These are phyloP conservation scores for Saccharomycopsis sp. DNA, from an alignment of 805 yeast species.

Conservation along the genomic window DNA sequence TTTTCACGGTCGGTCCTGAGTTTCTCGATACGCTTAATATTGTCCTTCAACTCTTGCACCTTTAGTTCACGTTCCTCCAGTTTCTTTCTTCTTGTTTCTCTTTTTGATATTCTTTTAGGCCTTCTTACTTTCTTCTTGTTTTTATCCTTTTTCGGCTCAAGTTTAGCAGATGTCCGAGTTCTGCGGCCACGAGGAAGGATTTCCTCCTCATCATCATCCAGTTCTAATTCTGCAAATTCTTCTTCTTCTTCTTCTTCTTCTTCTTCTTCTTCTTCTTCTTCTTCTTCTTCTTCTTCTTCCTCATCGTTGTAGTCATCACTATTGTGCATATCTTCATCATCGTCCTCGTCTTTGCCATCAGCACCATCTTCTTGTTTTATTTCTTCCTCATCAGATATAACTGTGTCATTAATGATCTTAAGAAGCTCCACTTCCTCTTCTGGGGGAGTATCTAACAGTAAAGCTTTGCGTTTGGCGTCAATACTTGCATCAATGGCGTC, in stretches of 20 bases:
- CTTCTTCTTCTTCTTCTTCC: conserved; percentile 5
- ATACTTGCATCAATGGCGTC: conserved; percentile 51
- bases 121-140: conserved; percentile 3
- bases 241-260: conserved; percentile 28
- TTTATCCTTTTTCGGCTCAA: conserved; percentile 12
- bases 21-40: conserved; percentile 28
- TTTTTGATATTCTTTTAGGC: conserved; percentile 30
- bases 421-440: conserved; percentile 38
- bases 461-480: conserved; percentile 49
- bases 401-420: conserved; percentile 13
- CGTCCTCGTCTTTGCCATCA: conserved; percentile 7
- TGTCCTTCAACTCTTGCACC: conserved; percentile 24
- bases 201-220: conserved; percentile 27
- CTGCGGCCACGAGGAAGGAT: neutral
- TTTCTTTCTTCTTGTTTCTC: conserved; percentile 31
- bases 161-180: conserved; percentile 26
- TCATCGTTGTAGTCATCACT: conserved; percentile 4
- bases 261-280: conserved; percentile 21
- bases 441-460: conserved; percentile 38
- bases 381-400: conserved; percentile 5
- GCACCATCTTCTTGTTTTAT: neutral
- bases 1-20: conserved; percentile 36
- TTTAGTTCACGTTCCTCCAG: conserved; percentile 30
- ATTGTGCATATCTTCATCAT: conserved; percentile 2
- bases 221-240: conserved; percentile 30